These are phyloP conservation scores for Scheffersomyces spartinae DNA, from an alignment of 805 yeast genomes.

Conservation along the genomic window DNA sequence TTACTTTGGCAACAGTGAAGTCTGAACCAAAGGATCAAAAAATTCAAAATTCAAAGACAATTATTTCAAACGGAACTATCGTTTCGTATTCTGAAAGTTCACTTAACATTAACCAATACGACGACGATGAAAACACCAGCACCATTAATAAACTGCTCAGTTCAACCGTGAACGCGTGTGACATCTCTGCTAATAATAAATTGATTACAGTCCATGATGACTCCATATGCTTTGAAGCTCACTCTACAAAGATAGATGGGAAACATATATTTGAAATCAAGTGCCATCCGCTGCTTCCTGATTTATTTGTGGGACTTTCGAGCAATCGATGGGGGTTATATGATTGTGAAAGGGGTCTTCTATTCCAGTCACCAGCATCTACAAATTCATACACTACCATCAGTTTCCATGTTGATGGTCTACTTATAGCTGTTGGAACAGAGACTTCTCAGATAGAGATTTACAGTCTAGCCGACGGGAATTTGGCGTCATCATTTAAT, in stretches of 20 bases:
- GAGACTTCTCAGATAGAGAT: slow-evolving; percentile 20
- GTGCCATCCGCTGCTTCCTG: slow-evolving; percentile 5
- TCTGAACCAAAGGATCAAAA: slow-evolving; percentile 5
- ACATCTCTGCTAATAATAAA: neutral
- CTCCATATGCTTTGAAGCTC: slow-evolving; percentile 1
- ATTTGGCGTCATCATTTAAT: slow-evolving; percentile 19
- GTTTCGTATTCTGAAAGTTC: slow-evolving; percentile 5
- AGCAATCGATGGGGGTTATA: slow-evolving; percentile 5
- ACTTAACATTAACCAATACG: slow-evolving; percentile 3
- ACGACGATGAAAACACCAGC: slow-evolving; percentile 3
- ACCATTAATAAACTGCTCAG: slow-evolving; percentile 1
- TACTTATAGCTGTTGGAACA: slow-evolving; percentile 29
- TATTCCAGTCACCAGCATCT: slow-evolving; percentile 5
- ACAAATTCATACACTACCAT: slow-evolving; percentile 10
- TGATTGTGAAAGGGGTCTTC: slow-evolving; percentile 3
- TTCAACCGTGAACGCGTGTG: neutral
- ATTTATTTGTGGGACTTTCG: slow-evolving; percentile 6
- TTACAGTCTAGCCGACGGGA: slow-evolving; percentile 27
- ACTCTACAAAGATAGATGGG: slow-evolving; percentile 1
- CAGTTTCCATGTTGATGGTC: slow-evolving; percentile 39
- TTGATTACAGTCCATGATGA: too few species aligned
- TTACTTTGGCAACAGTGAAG: slow-evolving; percentile 6
- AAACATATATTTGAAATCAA: slow-evolving; percentile 5
- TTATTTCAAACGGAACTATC: slow-evolving; percentile 7
- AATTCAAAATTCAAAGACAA: slow-evolving; percentile 6